A percentile compares a stretch with the other conserved stretches of the same genome.
phyloP scores from a whole-genome alignment of 768 basidiomycete genomes.

The Tricholoma bakamatsutake region DNA sequence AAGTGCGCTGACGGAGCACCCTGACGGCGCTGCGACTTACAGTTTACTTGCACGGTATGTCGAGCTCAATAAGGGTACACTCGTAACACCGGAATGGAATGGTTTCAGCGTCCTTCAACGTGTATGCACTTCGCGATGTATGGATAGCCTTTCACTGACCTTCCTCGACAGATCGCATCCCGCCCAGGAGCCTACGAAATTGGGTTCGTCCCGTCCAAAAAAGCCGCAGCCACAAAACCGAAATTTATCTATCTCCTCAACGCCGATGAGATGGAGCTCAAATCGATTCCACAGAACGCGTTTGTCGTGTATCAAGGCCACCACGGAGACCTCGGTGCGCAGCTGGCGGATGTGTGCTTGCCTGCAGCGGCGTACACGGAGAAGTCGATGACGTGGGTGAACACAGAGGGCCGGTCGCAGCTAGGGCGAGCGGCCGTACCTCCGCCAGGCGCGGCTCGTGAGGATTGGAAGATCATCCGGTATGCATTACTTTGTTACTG shows the following conservation, averaged over 20 bases:
- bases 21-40: constrained; percentile 75
- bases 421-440: constrained; percentile 87
- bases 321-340: constrained; percentile 95
- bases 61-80: constrained; percentile 63
- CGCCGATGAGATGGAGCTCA: constrained; percentile 89
- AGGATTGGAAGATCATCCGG: constrained; percentile 98
- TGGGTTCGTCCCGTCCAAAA: constrained; percentile 84
- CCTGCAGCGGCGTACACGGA: constrained; percentile 95
- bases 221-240: constrained; percentile 67
- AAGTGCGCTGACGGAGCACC: constrained; percentile 77
- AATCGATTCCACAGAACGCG: constrained; percentile 82
- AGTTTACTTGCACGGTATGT: constrained; percentile 77
- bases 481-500: constrained; percentile 25
- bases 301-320: constrained; percentile 99
- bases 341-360: constrained; percentile 94
- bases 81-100: constrained; percentile 91
- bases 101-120: constrained; percentile 92
- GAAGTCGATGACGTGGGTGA: constrained; percentile 85
- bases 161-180: constrained; percentile 65
- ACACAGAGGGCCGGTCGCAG: constrained; percentile 93
- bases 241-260: constrained; percentile 97
- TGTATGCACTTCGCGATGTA: constrained; percentile 39
- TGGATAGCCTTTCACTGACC: neutral
- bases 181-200: constrained; percentile 92
- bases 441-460: constrained; percentile 90